These are phyloP conservation scores for Fusarium sp. DNA, from an alignment of 2,329 filamentous ascomycete species.

Conservation along the genomic window DNA sequence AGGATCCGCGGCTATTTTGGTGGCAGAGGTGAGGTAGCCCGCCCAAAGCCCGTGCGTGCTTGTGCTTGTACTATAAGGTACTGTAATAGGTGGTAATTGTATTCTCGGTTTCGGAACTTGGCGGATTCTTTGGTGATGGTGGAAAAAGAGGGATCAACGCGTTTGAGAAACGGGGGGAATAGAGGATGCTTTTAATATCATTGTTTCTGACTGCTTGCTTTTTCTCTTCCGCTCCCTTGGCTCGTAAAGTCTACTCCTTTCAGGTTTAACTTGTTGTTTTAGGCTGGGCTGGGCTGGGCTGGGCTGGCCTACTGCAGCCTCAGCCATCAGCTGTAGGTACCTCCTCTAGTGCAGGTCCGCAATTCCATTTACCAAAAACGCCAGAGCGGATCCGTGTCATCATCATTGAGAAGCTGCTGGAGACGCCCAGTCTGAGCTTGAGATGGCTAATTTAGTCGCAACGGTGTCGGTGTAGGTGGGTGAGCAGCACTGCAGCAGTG, in stretches of 20 bases:
- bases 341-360: neutral
- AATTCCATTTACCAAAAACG: conserved; percentile 14
- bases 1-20: conserved; percentile 39
- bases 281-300: neutral
- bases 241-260: neutral
- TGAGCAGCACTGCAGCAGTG: neutral
- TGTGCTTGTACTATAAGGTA: neutral
- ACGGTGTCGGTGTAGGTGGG: conserved; percentile 11
- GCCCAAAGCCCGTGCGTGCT: neutral
- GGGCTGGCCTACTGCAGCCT: neutral
- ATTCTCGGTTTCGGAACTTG: conserved; percentile 25
- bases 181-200: conserved; percentile 12
- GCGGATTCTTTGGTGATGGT: conserved; percentile 33
- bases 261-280: neutral
- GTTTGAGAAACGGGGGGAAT: neutral
- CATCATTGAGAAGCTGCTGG: conserved; percentile 12
- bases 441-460: conserved; percentile 14
- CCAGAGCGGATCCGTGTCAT: conserved; percentile 28
- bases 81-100: conserved; percentile 1
- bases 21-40: conserved; percentile 7
- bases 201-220: conserved; percentile 15
- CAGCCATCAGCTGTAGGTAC: neutral
- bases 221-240: neutral
- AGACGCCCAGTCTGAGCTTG: neutral
- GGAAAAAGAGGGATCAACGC: conserved; percentile 13